Evolutionary conservation across 345 rosid genomes (phyloP).

Genomic region (Cardiospermum halicacabum): DNA sequence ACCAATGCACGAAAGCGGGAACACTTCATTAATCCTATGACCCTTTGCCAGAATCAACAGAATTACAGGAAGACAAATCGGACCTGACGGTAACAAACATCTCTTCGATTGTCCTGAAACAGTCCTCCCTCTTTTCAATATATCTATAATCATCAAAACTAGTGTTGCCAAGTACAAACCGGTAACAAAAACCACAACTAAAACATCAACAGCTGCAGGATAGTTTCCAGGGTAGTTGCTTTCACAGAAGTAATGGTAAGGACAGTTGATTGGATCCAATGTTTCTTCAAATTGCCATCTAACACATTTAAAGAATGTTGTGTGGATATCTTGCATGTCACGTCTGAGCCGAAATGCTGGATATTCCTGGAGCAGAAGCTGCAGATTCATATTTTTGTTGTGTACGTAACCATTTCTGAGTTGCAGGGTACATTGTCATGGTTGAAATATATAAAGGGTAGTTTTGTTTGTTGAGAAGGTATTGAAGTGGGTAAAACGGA

Average conservation of each 20-base stretch:
- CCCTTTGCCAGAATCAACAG: constrained; percentile 68
- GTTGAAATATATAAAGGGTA: not conserved
- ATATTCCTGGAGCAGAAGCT: constrained; percentile 13
- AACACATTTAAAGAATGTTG: constrained; percentile 61
- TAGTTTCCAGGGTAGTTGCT: constrained; percentile 53
- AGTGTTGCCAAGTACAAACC: constrained; percentile 44
- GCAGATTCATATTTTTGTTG: constrained; percentile 23
- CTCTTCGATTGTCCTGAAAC: constrained; percentile 33
- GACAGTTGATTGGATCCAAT: constrained; percentile 68
- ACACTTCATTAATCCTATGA: constrained; percentile 48
- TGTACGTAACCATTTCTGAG: constrained; percentile 7
- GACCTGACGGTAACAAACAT: constrained; percentile 65
- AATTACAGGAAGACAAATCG: constrained; percentile 54
- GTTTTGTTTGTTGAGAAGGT: constrained; percentile 40
- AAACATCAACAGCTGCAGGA: constrained; percentile 40
- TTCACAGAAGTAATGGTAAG: constrained; percentile 81
- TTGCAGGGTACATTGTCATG: constrained; percentile 7
- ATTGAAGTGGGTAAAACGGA: constrained; percentile 47
- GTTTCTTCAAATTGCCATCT: constrained; percentile 86
- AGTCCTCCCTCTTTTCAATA: constrained; percentile 27
- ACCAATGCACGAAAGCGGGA: constrained; percentile 55
- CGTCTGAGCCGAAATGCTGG: constrained; percentile 28
- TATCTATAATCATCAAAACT: constrained; percentile 31
- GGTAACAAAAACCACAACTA: constrained; percentile 35
- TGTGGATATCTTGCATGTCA: constrained; percentile 35